phyloP scores from a whole-genome alignment of 805 yeast genomes.

The Jamesozyma rosinii region DNA sequence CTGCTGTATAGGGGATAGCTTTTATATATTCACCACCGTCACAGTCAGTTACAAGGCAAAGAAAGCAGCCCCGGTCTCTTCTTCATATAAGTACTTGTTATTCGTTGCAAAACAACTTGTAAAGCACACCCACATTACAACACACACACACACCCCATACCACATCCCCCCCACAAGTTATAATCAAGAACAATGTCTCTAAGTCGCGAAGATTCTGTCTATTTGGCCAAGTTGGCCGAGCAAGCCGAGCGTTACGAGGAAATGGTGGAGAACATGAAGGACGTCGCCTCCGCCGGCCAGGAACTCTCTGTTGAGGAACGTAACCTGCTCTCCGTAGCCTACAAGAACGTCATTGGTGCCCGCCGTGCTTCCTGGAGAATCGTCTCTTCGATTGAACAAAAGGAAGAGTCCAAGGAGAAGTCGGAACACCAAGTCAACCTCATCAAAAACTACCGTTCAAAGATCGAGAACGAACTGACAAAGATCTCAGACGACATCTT shows the following conservation, averaged over 20 bases:
- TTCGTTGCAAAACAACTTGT: no score
- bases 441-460: constrained; percentile 88
- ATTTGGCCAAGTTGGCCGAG: constrained; percentile 96
- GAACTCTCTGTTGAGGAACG: constrained; percentile 97
- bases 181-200: no score
- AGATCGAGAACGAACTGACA: constrained; percentile 86
- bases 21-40: no score
- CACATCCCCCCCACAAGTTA: no score
- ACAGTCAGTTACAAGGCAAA: no score
- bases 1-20: no score
- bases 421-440: constrained; percentile 73
- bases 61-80: no score
- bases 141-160: no score
- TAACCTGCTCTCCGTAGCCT: constrained; percentile 91
- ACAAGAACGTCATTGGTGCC: constrained; percentile 97
- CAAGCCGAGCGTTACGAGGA: constrained; percentile 99
- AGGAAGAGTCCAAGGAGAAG: constrained; percentile 92
- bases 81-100: no score
- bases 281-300: constrained; percentile 91
- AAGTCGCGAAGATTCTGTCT: constrained; percentile 96
- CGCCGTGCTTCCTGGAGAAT: constrained; percentile 99
- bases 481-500: constrained; percentile 92
- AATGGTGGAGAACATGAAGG: constrained; percentile 97
- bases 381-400: constrained; percentile 94
- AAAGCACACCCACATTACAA: no score